Percentiles rank a stretch among this genome's conserved stretches.
These are phyloP conservation scores for Cyberlindnera amylophila DNA, from an alignment of 805 yeast species.

Conservation along the genomic window DNA sequence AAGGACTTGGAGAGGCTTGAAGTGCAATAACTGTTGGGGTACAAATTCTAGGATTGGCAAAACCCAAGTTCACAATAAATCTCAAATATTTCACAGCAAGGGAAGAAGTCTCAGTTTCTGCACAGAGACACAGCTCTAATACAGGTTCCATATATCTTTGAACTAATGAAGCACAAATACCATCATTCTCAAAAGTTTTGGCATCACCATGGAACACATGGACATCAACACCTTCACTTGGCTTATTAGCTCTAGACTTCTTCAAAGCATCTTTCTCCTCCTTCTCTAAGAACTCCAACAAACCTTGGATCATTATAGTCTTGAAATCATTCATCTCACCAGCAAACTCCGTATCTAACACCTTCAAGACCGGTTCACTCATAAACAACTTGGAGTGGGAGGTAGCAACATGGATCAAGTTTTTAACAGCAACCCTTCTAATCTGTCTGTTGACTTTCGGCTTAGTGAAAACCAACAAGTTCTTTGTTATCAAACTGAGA, in stretches of 20 bases:
- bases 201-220: conserved; percentile 54
- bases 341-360: conserved; percentile 49
- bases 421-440: conserved; percentile 51
- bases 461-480: conserved; percentile 52
- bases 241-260: conserved; percentile 37
- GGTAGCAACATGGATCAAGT: conserved; percentile 55
- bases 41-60: conserved; percentile 69
- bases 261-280: conserved; percentile 49
- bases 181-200: conserved; percentile 51
- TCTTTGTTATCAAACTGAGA: conserved; percentile 53
- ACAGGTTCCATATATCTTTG: conserved; percentile 55
- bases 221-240: conserved; percentile 34
- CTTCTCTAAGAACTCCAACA: conserved; percentile 51
- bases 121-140: conserved; percentile 44
- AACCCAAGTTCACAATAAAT: conserved; percentile 58
- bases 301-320: conserved; percentile 50
- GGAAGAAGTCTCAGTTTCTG: conserved; percentile 43
- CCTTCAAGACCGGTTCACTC: conserved; percentile 46
- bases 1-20: conserved; percentile 45
- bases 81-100: conserved; percentile 53
- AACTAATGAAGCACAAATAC: conserved; percentile 68
- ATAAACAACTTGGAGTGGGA: conserved; percentile 65
- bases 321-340: conserved; percentile 38
- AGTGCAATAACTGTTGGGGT: conserved; percentile 69
- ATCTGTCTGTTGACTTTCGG: conserved; percentile 30